Conservation (phyloP, 2,329 filamentous ascomycete genomes). For the Sporothrix brunneoviolacea region DNA sequence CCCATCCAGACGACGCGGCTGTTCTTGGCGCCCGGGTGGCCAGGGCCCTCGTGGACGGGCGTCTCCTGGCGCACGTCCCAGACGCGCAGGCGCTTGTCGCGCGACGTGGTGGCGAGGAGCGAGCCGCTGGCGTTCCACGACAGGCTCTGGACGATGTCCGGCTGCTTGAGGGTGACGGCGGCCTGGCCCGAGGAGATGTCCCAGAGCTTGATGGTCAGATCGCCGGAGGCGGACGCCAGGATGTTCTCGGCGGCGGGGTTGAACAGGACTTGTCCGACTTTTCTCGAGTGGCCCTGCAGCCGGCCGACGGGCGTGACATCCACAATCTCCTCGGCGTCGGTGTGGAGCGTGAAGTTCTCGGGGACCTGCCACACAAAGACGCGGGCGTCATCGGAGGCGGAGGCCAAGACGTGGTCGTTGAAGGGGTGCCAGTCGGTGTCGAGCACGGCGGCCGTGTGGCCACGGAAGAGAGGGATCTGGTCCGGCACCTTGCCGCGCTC, state of each 20-base stretch:
- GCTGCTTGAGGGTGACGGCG: conserved; percentile 72
- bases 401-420: conserved; percentile 87
- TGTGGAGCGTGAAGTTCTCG: conserved; percentile 74
- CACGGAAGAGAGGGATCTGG: conserved; percentile 87
- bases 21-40: conserved; percentile 93
- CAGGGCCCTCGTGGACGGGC: conserved; percentile 73
- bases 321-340: conserved; percentile 74
- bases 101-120: conserved; percentile 82
- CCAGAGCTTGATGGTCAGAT: conserved; percentile 94
- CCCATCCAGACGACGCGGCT: conserved; percentile 96
- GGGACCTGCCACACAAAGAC: conserved; percentile 96
- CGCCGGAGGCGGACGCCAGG: conserved; percentile 88
- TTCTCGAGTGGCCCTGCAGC: conserved; percentile 83
- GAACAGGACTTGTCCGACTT: conserved; percentile 96
- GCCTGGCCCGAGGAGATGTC: conserved; percentile 75
- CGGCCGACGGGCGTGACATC: conserved; percentile 77
- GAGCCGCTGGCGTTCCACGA: conserved; percentile 91
- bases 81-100: conserved; percentile 95
- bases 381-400: conserved; percentile 93
- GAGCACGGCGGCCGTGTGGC: conserved; percentile 89
- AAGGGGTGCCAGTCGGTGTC: conserved; percentile 99
- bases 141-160: conserved; percentile 88
- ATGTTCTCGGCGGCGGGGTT: conserved; percentile 95
- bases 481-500: conserved; percentile 90
- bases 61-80: conserved; percentile 96